Evolutionary conservation across 306 rosid genomes (phyloP).

Genomic region (Corylus avellana): DNA sequence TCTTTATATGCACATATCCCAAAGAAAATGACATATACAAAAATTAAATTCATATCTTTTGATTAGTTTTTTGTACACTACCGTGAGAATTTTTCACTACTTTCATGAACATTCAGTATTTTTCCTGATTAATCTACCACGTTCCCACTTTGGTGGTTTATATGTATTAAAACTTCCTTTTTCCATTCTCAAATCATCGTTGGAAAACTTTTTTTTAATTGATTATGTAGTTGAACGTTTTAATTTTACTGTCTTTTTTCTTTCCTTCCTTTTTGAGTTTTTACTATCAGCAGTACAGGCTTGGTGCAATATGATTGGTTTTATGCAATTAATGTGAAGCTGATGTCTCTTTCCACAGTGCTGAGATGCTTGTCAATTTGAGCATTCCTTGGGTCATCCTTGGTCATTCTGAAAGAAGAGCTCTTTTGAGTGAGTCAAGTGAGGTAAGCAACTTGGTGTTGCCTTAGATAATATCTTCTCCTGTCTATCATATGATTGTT

Average conservation of each 20-base stretch:
- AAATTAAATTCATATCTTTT: background rate
- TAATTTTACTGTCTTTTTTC: too few species aligned
- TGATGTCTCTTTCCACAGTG: constrained; percentile 39
- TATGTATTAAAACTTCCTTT: background rate
- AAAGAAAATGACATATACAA: background rate
- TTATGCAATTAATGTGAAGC: constrained; percentile 5
- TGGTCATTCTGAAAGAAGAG: constrained; percentile 86
- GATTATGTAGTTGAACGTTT: background rate
- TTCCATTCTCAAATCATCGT: background rate
- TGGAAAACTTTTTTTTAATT: background rate
- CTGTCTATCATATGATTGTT: background rate
- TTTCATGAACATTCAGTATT: background rate
- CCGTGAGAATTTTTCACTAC: background rate
- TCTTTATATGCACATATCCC: background rate
- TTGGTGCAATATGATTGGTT: background rate
- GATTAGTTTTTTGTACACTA: background rate
- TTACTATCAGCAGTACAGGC: background rate
- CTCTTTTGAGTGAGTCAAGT: constrained; percentile 59
- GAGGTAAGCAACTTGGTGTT: constrained; percentile 48
- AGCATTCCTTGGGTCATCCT: constrained; percentile 77
- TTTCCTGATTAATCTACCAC: background rate
- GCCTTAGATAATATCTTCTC: background rate
- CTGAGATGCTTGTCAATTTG: constrained; percentile 83
- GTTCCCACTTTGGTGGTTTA: background rate
- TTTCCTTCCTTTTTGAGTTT: background rate